Evolutionary conservation across 805 yeast species (phyloP), one percentile per base, ranked within the genome.

Genomic region (Zygosaccharomyces pseudorouxii): DNA sequence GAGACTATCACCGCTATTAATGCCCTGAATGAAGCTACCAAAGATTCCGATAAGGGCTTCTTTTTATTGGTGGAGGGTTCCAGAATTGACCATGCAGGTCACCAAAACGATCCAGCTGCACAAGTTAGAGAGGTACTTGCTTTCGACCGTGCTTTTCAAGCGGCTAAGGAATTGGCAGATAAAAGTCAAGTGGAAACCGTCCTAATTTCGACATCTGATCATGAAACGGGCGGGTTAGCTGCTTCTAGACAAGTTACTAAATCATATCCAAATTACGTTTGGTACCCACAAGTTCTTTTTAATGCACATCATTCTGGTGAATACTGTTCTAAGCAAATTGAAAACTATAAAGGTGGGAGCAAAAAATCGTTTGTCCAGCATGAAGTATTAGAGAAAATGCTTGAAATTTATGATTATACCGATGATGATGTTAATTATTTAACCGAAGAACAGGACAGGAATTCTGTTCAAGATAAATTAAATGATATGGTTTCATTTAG

Each of bases 211-310:
- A 89, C 96, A 2, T 84, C 95, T 20, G 97, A 90, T 66, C 98
- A 90, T 71, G 98, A 90, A 66, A 90, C 97, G 22, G 98, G 98
- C 53, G 98, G 97, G 0, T 74, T 90, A 54, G 85, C 86, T n/a
- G 78, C 87, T 40, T 89, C 96, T 0, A 80, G 90, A 68, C 97
- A 90, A 71, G 67, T 86, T 33, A 62, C 80, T 4, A 65, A 73
- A 3, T 63, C 64, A 1, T 89, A 89, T 64, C 97, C 97, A 1
- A 95, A 89, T 50, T 89, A 89, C 62, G 62, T 80, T 50, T 90
- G 97, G 97, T 79, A 76, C 58, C 98, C 97, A 0, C 81, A 85
- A 62, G 87, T 79, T 16, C 74, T 90, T 48, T 66, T 74, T 38
- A 78, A 82, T 54, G 86, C 87, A 20, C 72, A 79, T 9, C 89